Conservation (phyloP, 2,329 filamentous ascomycete species). For the Fusarium liriodendri region DNA sequence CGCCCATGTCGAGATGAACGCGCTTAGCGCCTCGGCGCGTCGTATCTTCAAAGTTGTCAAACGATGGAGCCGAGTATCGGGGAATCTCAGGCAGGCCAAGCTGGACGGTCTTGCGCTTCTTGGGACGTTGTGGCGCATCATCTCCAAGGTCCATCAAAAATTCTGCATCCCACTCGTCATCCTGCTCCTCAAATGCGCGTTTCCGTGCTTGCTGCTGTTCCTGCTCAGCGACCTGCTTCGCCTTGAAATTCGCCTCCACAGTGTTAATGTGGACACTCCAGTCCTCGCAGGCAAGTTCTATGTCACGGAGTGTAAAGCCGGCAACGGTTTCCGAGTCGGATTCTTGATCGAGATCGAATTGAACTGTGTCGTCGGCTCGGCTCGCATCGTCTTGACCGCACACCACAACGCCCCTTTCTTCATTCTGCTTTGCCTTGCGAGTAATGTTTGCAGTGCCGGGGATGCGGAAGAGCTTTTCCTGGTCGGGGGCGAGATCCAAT, state of each 20-base stretch:
- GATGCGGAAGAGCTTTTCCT: conserved; percentile 87
- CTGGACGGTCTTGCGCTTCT: conserved; percentile 75
- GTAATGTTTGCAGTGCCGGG: conserved; percentile 65
- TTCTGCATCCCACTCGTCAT: conserved; percentile 73
- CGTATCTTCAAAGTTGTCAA: conserved; percentile 83
- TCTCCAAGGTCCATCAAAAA: conserved; percentile 64
- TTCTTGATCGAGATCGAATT: conserved; percentile 62
- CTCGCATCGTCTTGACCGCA: conserved; percentile 54
- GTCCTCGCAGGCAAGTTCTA: conserved; percentile 87
- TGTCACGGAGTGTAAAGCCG: conserved; percentile 81
- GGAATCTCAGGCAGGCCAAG: conserved; percentile 69
- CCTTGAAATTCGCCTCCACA: conserved; percentile 53
- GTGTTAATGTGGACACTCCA: conserved; percentile 76
- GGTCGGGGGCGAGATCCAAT: conserved; percentile 86
- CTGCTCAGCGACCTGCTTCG: conserved; percentile 46
- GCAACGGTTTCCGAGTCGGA: conserved; percentile 75
- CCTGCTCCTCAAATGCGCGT: conserved; percentile 54
- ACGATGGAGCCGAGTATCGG: conserved; percentile 73
- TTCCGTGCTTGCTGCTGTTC: conserved; percentile 47
- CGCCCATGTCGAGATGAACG: conserved; percentile 86
- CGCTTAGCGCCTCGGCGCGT: conserved; percentile 80
- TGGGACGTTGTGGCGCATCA: conserved; percentile 62
- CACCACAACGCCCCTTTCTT: conserved; percentile 62
- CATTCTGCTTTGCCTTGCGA: conserved; percentile 68
- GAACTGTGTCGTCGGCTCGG: conserved; percentile 51